Evolutionary conservation across 2,329 filamentous ascomycete genomes (phyloP), one percentile per base, ranked within the genome.

Genomic region (Pyrenochaeta sp.): DNA sequence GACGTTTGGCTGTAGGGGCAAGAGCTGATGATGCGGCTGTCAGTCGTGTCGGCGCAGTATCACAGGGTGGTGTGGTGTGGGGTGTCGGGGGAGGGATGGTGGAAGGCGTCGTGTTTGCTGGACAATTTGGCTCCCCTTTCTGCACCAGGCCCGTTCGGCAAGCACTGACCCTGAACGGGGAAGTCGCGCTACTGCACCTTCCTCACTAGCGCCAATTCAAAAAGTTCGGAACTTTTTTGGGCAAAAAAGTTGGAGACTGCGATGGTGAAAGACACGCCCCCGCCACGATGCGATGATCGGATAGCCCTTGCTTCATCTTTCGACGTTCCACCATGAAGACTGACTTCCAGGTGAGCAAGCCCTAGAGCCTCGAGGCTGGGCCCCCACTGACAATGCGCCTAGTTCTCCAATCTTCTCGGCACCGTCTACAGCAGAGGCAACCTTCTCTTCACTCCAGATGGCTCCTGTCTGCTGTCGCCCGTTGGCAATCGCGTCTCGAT

Each of bases 351-450:
- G 94, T 96, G 79, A 60, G 77, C 49, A 39, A 35, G 43, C 15
- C 52, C 39, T 18, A n/a, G 7, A 33, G 17, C 21, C n/a, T 1
- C 3, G 6, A 11, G 1, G 6, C 40, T 52, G n/a, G 7, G n/a
- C 17, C 23, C 1, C 27, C 15, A 36, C 66, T 79, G 51, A 79
- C 56, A 7, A 7, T 12, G n/a, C n/a, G 41, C 37, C 1, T 71
- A 97, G 93, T 99, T 99, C 81, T 97, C 94, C 76, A 99, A 98
- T 79, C 86, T 99, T 75, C 86, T 99, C 72, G 96, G 95, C 75
- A 99, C 95, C 66, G 95, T 99, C 74, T 99, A 98, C 83, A 92
- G 92, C 81, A 91, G 93, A 85, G 95, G 96, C 79, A 99, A 98
- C 77, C 86, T 99, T 71, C 85, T 97, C 74, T 99, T 96, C 82